phyloP scores from a whole-genome alignment of 139 green algal genomes.

The Volvox reticuliferus region DNA sequence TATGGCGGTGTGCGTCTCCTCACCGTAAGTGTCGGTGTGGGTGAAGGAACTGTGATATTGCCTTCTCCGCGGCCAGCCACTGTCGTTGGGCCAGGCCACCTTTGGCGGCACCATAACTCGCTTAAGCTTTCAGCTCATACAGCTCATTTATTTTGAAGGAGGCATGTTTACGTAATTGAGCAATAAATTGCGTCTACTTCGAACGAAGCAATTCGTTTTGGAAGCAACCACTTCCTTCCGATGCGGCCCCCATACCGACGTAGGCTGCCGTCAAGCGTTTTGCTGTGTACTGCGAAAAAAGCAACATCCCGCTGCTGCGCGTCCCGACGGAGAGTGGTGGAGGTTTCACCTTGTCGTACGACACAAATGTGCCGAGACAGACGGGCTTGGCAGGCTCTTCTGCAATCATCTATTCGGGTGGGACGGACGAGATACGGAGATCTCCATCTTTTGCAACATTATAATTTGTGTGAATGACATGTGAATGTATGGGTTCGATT shows the following conservation, averaged over 20 bases:
- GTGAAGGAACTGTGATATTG: too few species aligned
- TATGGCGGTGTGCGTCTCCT: constrained; percentile 90
- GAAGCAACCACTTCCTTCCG: not conserved
- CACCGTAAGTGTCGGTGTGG: constrained; percentile 48
- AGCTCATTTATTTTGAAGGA: too few species aligned
- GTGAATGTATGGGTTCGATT: too few species aligned
- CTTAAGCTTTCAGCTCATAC: too few species aligned
- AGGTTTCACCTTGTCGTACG: constrained; percentile 86
- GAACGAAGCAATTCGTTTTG: not conserved
- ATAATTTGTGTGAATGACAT: too few species aligned
- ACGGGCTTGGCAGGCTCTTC: constrained; percentile 89
- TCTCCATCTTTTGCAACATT: too few species aligned
- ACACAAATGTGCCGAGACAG: constrained; percentile 90
- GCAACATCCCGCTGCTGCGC: constrained; percentile 60
- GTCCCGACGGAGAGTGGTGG: not conserved
- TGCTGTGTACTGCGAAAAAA: constrained; percentile 68
- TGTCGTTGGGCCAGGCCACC: too few species aligned
- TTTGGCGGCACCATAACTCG: too few species aligned
- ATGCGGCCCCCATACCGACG: not conserved
- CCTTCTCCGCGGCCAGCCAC: too few species aligned
- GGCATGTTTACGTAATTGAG: too few species aligned
- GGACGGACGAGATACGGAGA: too few species aligned
- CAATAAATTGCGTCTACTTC: not conserved
- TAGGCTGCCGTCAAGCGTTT: constrained; percentile 84
- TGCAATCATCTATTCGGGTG: constrained; percentile 85